These are phyloP conservation scores for Mrakia frigida DNA, from an alignment of 768 basidiomycete species.

Conservation along the genomic window DNA sequence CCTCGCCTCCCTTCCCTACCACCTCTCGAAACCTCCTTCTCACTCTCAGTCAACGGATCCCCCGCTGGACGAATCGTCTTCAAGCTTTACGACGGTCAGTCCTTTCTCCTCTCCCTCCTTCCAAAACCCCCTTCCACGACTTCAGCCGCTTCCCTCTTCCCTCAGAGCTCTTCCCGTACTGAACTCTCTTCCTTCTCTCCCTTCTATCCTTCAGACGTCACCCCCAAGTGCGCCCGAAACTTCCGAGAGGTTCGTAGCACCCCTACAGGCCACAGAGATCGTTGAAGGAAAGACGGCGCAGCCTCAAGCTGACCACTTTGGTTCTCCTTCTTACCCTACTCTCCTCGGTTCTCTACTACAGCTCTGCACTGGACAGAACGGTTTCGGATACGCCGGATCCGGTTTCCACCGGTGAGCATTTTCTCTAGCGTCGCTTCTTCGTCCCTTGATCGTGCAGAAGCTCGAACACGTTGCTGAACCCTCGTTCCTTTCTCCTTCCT, in stretches of 20 bases:
- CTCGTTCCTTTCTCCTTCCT: background rate
- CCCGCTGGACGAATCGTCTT: slow-evolving; percentile 27
- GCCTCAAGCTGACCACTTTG: background rate
- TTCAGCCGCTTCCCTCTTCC: background rate
- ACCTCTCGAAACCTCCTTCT: background rate
- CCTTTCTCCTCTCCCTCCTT: background rate
- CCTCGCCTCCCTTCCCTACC: background rate
- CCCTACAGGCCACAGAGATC: background rate
- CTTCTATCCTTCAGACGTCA: slow-evolving; percentile 18
- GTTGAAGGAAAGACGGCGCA: background rate
- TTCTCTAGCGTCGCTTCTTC: background rate
- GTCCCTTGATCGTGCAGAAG: background rate
- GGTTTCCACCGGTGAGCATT: slow-evolving; percentile 30
- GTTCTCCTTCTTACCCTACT: background rate
- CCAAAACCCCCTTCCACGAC: background rate
- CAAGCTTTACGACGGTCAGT: slow-evolving; percentile 28
- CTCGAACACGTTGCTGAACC: background rate
- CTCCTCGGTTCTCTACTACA: background rate
- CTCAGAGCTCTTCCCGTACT: background rate
- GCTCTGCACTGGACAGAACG: slow-evolving; percentile 33
- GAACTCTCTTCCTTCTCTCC: background rate
- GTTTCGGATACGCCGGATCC: slow-evolving; percentile 32
- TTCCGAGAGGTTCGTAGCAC: slow-evolving; percentile 26
- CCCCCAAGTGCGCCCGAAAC: slow-evolving; percentile 32
- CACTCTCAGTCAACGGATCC: slow-evolving; percentile 14